Conservation (phyloP, 106 monocot genomes). For the Ottelia alismoides region DNA sequence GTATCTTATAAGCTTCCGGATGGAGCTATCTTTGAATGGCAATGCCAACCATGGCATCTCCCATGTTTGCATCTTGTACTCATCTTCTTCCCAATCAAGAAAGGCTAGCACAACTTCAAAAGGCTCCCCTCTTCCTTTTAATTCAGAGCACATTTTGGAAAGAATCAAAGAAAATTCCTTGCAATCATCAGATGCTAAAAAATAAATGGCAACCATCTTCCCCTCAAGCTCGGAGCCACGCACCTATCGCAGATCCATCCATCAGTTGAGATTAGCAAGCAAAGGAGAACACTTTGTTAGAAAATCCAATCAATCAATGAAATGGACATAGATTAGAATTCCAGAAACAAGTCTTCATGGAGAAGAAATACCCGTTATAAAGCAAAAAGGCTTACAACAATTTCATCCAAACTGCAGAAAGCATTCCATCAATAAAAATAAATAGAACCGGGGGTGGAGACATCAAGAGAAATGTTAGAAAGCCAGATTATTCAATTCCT, state of each 20-base stretch:
- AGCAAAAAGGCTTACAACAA: too few relatives aligned
- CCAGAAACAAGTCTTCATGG: too few relatives aligned
- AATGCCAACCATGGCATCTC: slow-evolving; percentile 65
- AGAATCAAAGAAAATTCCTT: slow-evolving; percentile 33
- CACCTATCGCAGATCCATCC: slow-evolving; percentile 14
- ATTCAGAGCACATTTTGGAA: slow-evolving; percentile 28
- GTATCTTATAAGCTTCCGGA: slow-evolving; percentile 37
- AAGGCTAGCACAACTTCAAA: slow-evolving; percentile 58
- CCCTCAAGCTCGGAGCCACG: slow-evolving; percentile 66
- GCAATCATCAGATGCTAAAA: slow-evolving; percentile 17
- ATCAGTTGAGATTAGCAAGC: neutral
- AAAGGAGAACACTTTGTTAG: neutral
- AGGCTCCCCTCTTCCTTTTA: slow-evolving; percentile 44
- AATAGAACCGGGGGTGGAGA: too few relatives aligned
- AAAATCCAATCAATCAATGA: too few relatives aligned
- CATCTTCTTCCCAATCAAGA: slow-evolving; percentile 34
- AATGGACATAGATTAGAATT: too few relatives aligned
- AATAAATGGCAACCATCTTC: slow-evolving; percentile 49
- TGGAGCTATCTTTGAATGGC: slow-evolving; percentile 46
- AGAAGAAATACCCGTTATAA: too few relatives aligned
- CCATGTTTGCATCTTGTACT: slow-evolving; percentile 17
- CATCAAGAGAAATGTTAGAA: too few relatives aligned
- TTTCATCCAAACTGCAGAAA: too few relatives aligned
- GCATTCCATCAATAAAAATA: too few relatives aligned
- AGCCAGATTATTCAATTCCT: too few relatives aligned